Evolutionary conservation across 2,329 filamentous ascomycete species (phyloP), one percentile per base, ranked within the genome.

Genomic region (Epichloe gansuensis): DNA sequence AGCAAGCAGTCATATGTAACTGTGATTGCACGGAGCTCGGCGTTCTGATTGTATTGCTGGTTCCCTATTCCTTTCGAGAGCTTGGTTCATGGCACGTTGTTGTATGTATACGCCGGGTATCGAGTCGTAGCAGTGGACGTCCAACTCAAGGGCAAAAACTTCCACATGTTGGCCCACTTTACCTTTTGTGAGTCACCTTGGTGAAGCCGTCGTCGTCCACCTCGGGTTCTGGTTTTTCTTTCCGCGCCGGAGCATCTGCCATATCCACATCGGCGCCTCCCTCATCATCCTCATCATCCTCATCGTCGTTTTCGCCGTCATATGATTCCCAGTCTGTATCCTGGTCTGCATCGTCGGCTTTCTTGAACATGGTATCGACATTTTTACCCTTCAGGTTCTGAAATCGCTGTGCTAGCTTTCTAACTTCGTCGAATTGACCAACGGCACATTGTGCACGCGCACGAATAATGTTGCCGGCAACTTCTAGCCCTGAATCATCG

Each of bases 141-240:
- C 40, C 48, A 42, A 47, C 38, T 40, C 45, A 8, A 17, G 13
- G 50, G 43, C 41, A 21, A 21, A n/a, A 45, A 40, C n/a, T 51
- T 31, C n/a, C 44, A 52, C 50, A 45, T 48, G 13, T 35, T 56
- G 44, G 27, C 46, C 35, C 21, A 61, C 65, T 65, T 71, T 66
- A 75, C 71, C 74, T 77, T 74, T 81, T 86, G 61, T 78, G 76
- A 51, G 81, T 77, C 57, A 89, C 85, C 67, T 78, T 87, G 15
- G 82, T 87, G 65, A 91, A 91, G 4, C 87, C 87, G 62, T 91
- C 87, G 58, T 89, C 85, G 66, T 91, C 87, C 45, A 90, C 74
- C 65, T 88, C 80, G 0, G 86, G 85, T 63, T 78, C 76, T 15
- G 73, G 66, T 68, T 82, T 87, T 66, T 87, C 81, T 64, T 75